phyloP scores from a whole-genome alignment of 2,329 filamentous ascomycete genomes.

The Paraphaeosphaeria minitans region DNA sequence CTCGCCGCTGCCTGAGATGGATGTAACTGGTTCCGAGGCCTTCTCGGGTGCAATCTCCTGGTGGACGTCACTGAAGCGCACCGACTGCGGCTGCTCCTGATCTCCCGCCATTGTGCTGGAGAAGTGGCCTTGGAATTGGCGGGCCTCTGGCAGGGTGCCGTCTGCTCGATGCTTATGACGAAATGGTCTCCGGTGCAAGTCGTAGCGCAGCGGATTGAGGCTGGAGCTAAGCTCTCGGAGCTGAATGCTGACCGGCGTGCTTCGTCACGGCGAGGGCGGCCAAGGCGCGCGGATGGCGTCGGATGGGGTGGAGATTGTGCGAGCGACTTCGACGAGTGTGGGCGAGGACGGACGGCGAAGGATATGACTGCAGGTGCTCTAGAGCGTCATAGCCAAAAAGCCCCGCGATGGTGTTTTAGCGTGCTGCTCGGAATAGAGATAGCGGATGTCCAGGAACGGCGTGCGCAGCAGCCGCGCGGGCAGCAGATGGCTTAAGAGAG shows the following conservation, averaged over 20 bases:
- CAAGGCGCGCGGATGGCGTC: slow-evolving; percentile 8
- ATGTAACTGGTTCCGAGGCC: slow-evolving; percentile 40
- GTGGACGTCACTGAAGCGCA: slow-evolving; percentile 49
- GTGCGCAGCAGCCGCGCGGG: background rate
- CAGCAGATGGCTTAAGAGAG: background rate
- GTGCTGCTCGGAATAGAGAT: slow-evolving; percentile 7
- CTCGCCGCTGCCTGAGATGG: slow-evolving; percentile 31
- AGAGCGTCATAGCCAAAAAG: slow-evolving; percentile 9
- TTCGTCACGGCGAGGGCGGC: background rate
- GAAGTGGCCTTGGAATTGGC: background rate
- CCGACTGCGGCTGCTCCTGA: slow-evolving; percentile 37
- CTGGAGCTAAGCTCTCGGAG: slow-evolving; percentile 3
- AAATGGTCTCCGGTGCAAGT: background rate
- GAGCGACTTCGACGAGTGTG: background rate
- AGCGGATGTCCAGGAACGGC: slow-evolving; percentile 2
- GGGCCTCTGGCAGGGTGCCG: slow-evolving; percentile 2
- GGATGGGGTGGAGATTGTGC: background rate
- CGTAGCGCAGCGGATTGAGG: background rate
- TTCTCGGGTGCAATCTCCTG: slow-evolving; percentile 46
- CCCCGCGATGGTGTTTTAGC: slow-evolving; percentile 10
- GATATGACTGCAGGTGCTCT: slow-evolving; percentile 2
- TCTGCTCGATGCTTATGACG: slow-evolving; percentile 3
- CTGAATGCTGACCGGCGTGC: background rate
- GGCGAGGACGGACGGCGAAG: background rate
- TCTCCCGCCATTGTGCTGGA: slow-evolving; percentile 34